A percentile compares a stretch with the other conserved stretches of the same genome.
Evolutionary conservation across 2,329 filamentous ascomycete genomes (phyloP).

Genomic region (Claviceps arundinis): DNA sequence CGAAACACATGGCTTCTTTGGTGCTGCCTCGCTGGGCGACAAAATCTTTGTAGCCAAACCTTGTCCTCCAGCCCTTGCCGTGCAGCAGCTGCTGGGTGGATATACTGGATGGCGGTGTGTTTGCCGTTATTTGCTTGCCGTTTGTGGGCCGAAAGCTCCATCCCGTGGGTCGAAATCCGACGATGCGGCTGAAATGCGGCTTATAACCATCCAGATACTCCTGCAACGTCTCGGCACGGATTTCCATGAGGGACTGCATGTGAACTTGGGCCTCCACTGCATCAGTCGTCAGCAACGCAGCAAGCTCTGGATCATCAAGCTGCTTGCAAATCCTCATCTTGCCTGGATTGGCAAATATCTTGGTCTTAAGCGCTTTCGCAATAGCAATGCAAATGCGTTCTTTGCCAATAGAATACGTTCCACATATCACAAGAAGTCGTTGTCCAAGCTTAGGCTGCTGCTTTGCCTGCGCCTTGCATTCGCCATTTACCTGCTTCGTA

Average conservation of each 20-base stretch:
- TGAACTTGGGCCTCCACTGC: conserved; percentile 85
- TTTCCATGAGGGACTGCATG: conserved; percentile 93
- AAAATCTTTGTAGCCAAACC: conserved; percentile 60
- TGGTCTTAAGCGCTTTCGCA: conserved; percentile 68
- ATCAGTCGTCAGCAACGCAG: conserved; percentile 62
- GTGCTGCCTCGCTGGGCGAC: conserved; percentile 74
- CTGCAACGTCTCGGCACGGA: conserved; percentile 77
- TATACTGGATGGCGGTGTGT: conserved; percentile 34
- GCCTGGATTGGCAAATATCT: conserved; percentile 73
- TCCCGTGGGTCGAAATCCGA: conserved; percentile 84
- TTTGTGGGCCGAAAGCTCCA: conserved; percentile 77
- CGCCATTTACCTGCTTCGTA: conserved; percentile 16
- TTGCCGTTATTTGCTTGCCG: conserved; percentile 39
- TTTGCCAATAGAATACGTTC: conserved; percentile 96
- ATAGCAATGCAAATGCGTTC: conserved; percentile 92
- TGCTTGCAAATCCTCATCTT: conserved; percentile 79
- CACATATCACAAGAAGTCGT: conserved; percentile 78
- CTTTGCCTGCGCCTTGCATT: conserved; percentile 14
- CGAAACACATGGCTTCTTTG: conserved; percentile 72
- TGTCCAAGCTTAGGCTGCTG: conserved; percentile 20
- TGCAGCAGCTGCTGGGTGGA: conserved; percentile 39
- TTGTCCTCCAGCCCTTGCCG: conserved; percentile 57
- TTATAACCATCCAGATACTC: conserved; percentile 76
- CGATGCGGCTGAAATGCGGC: conserved; percentile 70
- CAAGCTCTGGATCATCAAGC: conserved; percentile 73